Evolutionary conservation across 2,329 filamentous ascomycete species (phyloP).

Genomic region (Aspergillus ochraceus): DNA sequence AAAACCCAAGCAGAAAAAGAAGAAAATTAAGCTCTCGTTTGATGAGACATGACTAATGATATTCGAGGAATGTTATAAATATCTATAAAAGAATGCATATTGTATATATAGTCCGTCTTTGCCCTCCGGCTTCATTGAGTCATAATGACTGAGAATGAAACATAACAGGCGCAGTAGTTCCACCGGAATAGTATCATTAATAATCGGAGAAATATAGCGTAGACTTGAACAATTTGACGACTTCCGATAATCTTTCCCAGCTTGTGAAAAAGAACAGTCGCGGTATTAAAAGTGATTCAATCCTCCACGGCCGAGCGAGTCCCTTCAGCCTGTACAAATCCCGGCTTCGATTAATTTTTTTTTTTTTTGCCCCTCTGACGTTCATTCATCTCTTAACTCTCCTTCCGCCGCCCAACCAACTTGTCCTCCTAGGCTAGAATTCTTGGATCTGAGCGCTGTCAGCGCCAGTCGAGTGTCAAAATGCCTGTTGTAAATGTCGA

Average conservation of each 20-base stretch:
- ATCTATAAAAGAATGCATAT: background rate
- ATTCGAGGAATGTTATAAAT: background rate
- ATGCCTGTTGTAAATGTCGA: conserved; percentile 94
- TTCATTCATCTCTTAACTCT: background rate
- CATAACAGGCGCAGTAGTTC: background rate
- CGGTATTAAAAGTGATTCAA: background rate
- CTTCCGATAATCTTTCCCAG: background rate
- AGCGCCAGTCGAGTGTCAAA: conserved; percentile 31
- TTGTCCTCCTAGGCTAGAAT: conserved; percentile 12
- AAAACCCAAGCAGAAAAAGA: conserved; percentile 42
- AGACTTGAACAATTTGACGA: background rate
- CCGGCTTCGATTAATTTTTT: conserved; percentile 18
- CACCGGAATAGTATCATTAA: conserved; percentile 1
- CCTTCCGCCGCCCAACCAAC: background rate
- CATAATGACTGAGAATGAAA: background rate
- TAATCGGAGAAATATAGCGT: conserved; percentile 1
- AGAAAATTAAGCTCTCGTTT: conserved; percentile 50
- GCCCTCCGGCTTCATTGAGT: background rate
- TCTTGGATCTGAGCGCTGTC: conserved; percentile 11
- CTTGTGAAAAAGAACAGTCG: background rate
- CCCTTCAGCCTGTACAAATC: conserved; percentile 1
- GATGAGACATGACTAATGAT: conserved; percentile 28
- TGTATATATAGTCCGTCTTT: background rate
- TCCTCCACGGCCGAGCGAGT: conserved; percentile 1
- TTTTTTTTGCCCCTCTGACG: background rate